phyloP scores from a whole-genome alignment of 2,329 filamentous ascomycete genomes.

The Ascochyta clinopodiicola region DNA sequence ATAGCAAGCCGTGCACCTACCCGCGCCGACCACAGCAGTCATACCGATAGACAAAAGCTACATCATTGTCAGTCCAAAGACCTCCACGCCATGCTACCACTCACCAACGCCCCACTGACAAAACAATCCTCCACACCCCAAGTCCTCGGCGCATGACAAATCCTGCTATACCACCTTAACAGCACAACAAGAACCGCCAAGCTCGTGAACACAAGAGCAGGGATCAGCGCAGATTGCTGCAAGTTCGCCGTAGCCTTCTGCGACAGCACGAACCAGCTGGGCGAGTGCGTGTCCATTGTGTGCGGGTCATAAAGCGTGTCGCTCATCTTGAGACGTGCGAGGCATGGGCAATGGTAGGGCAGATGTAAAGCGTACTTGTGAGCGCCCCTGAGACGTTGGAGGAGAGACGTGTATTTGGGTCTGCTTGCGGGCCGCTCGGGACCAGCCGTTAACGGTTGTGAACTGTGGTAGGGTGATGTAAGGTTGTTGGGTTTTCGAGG shows the following conservation, averaged over 20 bases:
- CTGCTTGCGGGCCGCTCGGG: background rate
- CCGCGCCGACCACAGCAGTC: constrained; percentile 33
- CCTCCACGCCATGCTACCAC: background rate
- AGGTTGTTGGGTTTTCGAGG: background rate
- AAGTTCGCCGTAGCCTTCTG: constrained; percentile 33
- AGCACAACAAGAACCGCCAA: constrained; percentile 33
- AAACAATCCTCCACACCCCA: constrained; percentile 36
- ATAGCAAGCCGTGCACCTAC: constrained; percentile 8
- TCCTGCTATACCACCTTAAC: constrained; percentile 39
- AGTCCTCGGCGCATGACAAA: constrained; percentile 18
- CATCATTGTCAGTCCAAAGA: background rate
- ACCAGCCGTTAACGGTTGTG: background rate
- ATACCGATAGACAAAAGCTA: constrained; percentile 38
- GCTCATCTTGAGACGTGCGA: background rate
- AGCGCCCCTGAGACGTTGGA: background rate
- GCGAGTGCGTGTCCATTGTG: constrained; percentile 25
- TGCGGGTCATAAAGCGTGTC: background rate
- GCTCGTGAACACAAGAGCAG: constrained; percentile 32
- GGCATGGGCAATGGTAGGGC: background rate
- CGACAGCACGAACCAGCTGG: constrained; percentile 35
- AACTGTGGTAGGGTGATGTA: background rate
- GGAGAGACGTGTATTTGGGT: background rate
- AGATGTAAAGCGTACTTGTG: background rate
- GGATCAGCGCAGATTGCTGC: constrained; percentile 29
- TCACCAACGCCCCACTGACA: constrained; percentile 35